Evolutionary conservation across 1,139 yeast genomes (phyloP).

Genomic region (Taphrina betulina): DNA sequence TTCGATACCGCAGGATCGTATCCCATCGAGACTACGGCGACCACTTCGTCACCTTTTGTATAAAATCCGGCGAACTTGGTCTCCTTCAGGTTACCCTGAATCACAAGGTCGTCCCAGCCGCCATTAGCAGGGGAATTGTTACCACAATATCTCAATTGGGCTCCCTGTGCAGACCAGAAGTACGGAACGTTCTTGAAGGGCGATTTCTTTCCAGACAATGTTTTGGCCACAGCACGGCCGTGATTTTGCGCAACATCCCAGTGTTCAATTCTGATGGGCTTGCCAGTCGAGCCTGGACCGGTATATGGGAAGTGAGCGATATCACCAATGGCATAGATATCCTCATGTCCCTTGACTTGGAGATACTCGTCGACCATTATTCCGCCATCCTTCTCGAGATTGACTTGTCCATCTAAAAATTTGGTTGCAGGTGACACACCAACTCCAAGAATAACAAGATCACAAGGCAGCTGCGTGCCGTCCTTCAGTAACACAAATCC

Average conservation of each 20-base stretch:
- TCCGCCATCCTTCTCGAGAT: conserved; percentile 35
- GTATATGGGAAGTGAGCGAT: conserved; percentile 36
- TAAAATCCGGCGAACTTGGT: conserved; percentile 35
- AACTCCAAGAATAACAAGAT: conserved; percentile 35
- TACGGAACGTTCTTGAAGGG: conserved; percentile 33
- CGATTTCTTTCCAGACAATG: conserved; percentile 30
- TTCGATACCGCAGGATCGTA: conserved; percentile 35
- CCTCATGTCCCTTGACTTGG: conserved; percentile 33
- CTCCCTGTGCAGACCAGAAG: conserved; percentile 37
- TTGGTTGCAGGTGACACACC: conserved; percentile 35
- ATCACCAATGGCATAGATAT: conserved; percentile 36
- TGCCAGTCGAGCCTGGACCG: conserved; percentile 34
- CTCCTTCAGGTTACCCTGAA: conserved; percentile 33
- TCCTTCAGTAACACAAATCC: conserved; percentile 33
- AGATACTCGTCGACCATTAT: conserved; percentile 33
- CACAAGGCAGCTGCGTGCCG: conserved; percentile 34
- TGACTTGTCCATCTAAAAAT: conserved; percentile 32
- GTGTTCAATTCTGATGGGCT: conserved; percentile 35
- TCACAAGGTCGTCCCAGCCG: conserved; percentile 35
- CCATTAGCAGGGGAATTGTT: conserved; percentile 34
- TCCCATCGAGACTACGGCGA: conserved; percentile 34
- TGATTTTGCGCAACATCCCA: conserved; percentile 36
- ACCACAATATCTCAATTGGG: conserved; percentile 35
- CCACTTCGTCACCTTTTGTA: conserved; percentile 34
- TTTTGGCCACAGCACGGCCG: conserved; percentile 34